Evolutionary conservation across 805 yeast genomes (phyloP).

Genomic region (Ogataea corticis): DNA sequence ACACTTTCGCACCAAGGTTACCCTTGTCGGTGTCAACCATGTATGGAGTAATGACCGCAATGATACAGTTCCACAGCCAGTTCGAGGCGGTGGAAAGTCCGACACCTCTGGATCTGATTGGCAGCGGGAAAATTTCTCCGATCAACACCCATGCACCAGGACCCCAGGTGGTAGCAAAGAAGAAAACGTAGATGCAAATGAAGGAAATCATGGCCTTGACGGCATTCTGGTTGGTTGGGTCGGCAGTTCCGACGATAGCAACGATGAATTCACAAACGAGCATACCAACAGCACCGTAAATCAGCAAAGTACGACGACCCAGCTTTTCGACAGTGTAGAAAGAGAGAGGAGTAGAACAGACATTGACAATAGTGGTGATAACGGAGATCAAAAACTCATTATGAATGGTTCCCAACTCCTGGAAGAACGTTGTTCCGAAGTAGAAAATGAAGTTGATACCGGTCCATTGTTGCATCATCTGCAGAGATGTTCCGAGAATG

Average conservation of each 20-base stretch:
- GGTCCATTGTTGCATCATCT: conserved; percentile 69
- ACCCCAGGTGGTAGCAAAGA: conserved; percentile 85
- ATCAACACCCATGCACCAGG: conserved; percentile 71
- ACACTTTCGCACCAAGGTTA: conserved; percentile 62
- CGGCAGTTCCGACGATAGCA: conserved; percentile 41
- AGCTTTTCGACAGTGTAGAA: conserved; percentile 52
- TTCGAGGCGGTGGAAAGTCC: conserved; percentile 73
- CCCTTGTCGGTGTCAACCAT: conserved; percentile 65
- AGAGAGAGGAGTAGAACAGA: conserved; percentile 54
- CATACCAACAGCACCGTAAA: conserved; percentile 54
- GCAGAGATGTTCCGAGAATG: conserved; percentile 43
- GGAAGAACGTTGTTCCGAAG: conserved; percentile 70
- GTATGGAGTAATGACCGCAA: conserved; percentile 74
- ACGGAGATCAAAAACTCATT: conserved; percentile 54
- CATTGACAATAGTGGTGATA: conserved; percentile 55
- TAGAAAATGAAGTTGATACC: conserved; percentile 78
- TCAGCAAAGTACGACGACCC: conserved; percentile 56
- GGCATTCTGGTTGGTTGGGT: conserved; percentile 29
- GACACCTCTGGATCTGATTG: conserved; percentile 73
- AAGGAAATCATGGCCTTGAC: conserved; percentile 40
- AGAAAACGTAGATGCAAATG: conserved; percentile 63
- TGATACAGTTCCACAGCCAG: conserved; percentile 76
- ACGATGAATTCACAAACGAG: conserved; percentile 57
- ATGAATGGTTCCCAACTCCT: conserved; percentile 45
- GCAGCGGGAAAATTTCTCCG: conserved; percentile 67